phyloP scores from a whole-genome alignment of 495 filamentous ascomycete species.

The Penicillium roqueforti region DNA sequence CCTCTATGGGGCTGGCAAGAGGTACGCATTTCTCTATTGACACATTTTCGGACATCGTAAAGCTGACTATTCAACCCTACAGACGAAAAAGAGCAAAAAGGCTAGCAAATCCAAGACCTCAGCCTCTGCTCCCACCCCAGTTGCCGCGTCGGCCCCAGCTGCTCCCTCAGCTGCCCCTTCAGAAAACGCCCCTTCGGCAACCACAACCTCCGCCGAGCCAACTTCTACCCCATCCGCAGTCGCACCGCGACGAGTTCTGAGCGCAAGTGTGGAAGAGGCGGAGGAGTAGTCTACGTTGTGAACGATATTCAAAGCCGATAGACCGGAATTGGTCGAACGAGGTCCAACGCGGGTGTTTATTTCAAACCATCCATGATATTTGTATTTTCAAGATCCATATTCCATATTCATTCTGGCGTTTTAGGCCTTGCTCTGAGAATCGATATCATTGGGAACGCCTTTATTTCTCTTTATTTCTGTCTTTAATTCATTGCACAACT shows the following conservation, averaged over 20 bases:
- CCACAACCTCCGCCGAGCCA: conserved; percentile 55
- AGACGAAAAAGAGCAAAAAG: conserved; percentile 55
- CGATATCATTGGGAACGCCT: background rate
- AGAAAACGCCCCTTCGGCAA: conserved; percentile 45
- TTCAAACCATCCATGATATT: background rate
- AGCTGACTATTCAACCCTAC: conserved; percentile 6
- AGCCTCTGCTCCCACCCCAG: conserved; percentile 21
- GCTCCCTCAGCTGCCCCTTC: conserved; percentile 39
- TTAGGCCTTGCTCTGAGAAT: background rate
- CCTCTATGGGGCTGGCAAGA: conserved; percentile 98
- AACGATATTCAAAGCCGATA: background rate
- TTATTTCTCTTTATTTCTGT: background rate
- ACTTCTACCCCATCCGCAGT: conserved; percentile 39
- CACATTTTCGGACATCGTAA: background rate
- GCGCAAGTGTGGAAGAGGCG: conserved; percentile 63
- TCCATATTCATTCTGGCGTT: conserved; percentile 2
- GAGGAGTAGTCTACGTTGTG: conserved; percentile 49
- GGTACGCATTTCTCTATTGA: conserved; percentile 45
- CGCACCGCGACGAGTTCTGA: conserved; percentile 48
- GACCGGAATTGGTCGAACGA: background rate
- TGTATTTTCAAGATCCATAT: background rate
- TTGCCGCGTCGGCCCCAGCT: conserved; percentile 41
- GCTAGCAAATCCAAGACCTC: conserved; percentile 63
- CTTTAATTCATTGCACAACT: background rate
- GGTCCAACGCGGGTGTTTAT: background rate